Evolutionary conservation across 306 rosid genomes (phyloP), one percentile per base, ranked within the genome.

Genomic region (Pueraria montana): DNA sequence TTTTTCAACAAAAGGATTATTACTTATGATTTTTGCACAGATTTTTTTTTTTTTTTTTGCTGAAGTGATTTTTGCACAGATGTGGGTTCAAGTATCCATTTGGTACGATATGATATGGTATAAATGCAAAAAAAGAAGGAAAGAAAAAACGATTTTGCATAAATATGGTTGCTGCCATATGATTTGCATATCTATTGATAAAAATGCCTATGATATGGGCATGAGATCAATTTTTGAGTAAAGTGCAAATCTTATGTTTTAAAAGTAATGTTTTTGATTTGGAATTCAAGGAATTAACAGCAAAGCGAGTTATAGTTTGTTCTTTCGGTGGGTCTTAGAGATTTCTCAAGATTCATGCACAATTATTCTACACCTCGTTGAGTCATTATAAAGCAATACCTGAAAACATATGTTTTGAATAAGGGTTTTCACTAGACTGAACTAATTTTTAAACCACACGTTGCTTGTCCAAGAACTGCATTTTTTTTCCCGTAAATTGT

Each of bases 101-200:
- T 18, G 27, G 23, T 55, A 16, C 17, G 58, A 17, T 17, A 52
- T 52, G 21, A 52, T 52, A 36, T 6, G 8, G 40, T 53, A 53
- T 53, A 53, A n/a, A 53, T 53, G 61, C n/a, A 14, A 43, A 43
- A 43, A 11, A 43, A 43, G 3, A 8, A 27, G 23, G 3, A 17
- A 53, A 18, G n/a, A n/a, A 52, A 52, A 1, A 4, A 16, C 5
- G 23, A 52, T 6, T 18, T n/a, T n/a, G 3, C 11, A 18, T 17
- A 8, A 68, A 68, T 16, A 40, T 68, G 55, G 36, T 68, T 20
- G 74, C 53, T 42, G n/a, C 53, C 48, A 3, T 21, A 68, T 67
- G 74, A 67, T 42, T 20, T 20, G 7, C 26, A 8, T 53, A 42
- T 68, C 53, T 21, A 27, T 27, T 8, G 32, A 3, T 27, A 27